A percentile compares a stretch with the other conserved stretches of the same genome.
Conservation (phyloP, 768 basidiomycete species). For the Pulveroboletus ravenelii region DNA sequence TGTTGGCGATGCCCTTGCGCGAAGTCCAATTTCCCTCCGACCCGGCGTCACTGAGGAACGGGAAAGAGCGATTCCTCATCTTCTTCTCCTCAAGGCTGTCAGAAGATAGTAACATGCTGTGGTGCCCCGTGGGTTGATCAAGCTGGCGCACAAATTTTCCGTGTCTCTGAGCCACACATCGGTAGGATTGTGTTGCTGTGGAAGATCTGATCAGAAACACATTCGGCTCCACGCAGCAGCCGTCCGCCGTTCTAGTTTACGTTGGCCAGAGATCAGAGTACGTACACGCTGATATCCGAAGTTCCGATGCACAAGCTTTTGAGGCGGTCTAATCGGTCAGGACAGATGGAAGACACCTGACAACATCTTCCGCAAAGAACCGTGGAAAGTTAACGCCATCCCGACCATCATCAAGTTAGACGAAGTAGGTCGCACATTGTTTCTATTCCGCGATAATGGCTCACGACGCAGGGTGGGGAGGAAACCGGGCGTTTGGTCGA, state of each 20-base stretch:
- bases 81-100: slow-evolving; percentile 67
- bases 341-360: slow-evolving; percentile 61
- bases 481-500: slow-evolving; percentile 30
- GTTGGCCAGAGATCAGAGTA: slow-evolving; percentile 65
- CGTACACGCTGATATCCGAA: slow-evolving; percentile 22
- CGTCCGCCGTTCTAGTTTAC: slow-evolving; percentile 58
- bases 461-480: slow-evolving; percentile 17
- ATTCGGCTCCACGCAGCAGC: slow-evolving; percentile 43
- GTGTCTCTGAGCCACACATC: slow-evolving; percentile 7
- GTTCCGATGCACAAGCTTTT: not conserved
- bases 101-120: slow-evolving; percentile 41
- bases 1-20: slow-evolving; percentile 46
- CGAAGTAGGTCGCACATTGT: slow-evolving; percentile 42
- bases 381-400: slow-evolving; percentile 55
- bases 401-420: slow-evolving; percentile 63
- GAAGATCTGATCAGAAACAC: slow-evolving; percentile 49
- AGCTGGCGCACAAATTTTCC: not conserved
- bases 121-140: slow-evolving; percentile 63
- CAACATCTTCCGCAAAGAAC: slow-evolving; percentile 56
- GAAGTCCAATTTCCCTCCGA: slow-evolving; percentile 34
- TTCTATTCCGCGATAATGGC: not conserved
- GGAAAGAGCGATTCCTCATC: slow-evolving; percentile 53
- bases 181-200: slow-evolving; percentile 64
- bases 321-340: not conserved
- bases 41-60: slow-evolving; percentile 34